Conservation (phyloP, 768 basidiomycete species). For the Porphyrellus cyaneotinctus region DNA sequence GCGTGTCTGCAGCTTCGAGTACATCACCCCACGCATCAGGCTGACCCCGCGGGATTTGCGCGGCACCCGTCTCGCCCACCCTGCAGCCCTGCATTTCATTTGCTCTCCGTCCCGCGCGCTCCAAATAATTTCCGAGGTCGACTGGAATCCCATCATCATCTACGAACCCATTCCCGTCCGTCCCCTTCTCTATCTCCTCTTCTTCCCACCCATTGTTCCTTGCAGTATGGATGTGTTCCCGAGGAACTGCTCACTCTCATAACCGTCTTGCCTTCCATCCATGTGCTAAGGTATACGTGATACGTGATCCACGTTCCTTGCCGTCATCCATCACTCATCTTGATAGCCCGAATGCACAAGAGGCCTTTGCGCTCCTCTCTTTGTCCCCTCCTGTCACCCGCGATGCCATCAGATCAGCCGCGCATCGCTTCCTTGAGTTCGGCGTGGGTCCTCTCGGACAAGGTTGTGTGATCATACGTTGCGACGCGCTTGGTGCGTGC, state of each 20-base stretch:
- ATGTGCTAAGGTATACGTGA: slow-evolving; percentile 59
- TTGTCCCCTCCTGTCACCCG: slow-evolving; percentile 41
- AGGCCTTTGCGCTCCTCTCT: slow-evolving; percentile 68
- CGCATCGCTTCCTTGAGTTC: slow-evolving; percentile 54
- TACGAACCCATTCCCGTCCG: slow-evolving; percentile 87
- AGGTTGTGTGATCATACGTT: slow-evolving; percentile 70
- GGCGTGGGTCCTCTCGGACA: slow-evolving; percentile 47
- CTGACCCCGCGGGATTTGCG: slow-evolving; percentile 68
- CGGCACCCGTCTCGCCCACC: slow-evolving; percentile 45
- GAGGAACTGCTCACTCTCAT: slow-evolving; percentile 69
- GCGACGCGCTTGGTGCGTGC: slow-evolving; percentile 70
- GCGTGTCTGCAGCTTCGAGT: slow-evolving; percentile 58
- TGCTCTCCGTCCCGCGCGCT: slow-evolving; percentile 75
- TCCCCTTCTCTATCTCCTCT: slow-evolving; percentile 8
- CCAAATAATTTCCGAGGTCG: slow-evolving; percentile 61
- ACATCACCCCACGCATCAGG: slow-evolving; percentile 66
- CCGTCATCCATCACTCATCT: slow-evolving; percentile 2
- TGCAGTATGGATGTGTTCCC: slow-evolving; percentile 73
- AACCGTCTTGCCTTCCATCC: slow-evolving; percentile 52
- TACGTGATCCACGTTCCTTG: background rate
- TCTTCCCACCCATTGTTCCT: background rate
- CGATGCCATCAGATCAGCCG: slow-evolving; percentile 61
- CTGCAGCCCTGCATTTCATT: slow-evolving; percentile 71
- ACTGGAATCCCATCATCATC: slow-evolving; percentile 65
- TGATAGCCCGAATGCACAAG: slow-evolving; percentile 79